Evolutionary conservation across 202 grass and related monocot species (phyloP).

Genomic region (Bolboschoenoplectus hybrid): DNA sequence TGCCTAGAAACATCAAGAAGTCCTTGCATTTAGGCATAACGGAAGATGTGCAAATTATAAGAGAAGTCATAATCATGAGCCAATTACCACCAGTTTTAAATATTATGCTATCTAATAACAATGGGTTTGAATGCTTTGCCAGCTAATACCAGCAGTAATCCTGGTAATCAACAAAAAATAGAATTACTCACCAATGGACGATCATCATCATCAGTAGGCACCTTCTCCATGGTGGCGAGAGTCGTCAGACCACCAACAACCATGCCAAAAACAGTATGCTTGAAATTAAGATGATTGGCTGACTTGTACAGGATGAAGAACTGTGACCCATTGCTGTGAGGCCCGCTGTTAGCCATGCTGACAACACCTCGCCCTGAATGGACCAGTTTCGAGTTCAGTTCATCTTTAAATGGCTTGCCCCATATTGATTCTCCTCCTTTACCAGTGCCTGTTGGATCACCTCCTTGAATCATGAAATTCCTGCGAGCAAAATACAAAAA

Average conservation of each 20-base stretch:
- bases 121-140: not conserved
- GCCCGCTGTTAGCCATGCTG: constrained; percentile 95
- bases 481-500: constrained; percentile 44
- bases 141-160: not conserved
- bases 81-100: not conserved
- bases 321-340: constrained; percentile 91
- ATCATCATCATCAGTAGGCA: constrained; percentile 88
- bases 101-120: not conserved
- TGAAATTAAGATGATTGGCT: constrained; percentile 86
- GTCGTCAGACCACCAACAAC: constrained; percentile 91
- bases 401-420: constrained; percentile 95
- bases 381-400: constrained; percentile 84
- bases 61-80: not conserved
- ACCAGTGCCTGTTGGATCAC: constrained; percentile 92
- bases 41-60: constrained; percentile 2
- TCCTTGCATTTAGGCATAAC: not conserved
- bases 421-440: constrained; percentile 95
- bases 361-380: constrained; percentile 93
- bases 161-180: constrained; percentile 19
- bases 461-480: constrained; percentile 99
- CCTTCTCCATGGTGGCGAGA: constrained; percentile 87
- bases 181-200: constrained; percentile 75
- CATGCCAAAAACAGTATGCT: constrained; percentile 94
- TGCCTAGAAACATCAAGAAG: not conserved
- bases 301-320: constrained; percentile 99